Conservation (phyloP, 208 protist species). For the Trypanosoma mega region DNA sequence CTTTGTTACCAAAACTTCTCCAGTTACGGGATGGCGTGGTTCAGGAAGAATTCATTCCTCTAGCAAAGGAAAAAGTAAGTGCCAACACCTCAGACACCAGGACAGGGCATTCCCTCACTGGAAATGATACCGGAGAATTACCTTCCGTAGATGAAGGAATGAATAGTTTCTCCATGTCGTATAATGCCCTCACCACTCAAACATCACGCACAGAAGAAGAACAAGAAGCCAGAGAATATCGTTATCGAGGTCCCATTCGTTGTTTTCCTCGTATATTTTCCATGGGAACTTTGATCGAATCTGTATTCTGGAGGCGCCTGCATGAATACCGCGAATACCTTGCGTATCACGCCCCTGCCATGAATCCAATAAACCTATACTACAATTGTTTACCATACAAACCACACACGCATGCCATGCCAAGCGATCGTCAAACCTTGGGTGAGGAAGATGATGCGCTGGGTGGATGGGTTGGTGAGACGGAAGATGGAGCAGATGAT, state of each 20-base stretch:
- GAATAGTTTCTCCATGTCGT: too few relatives aligned
- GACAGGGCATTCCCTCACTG: too few relatives aligned
- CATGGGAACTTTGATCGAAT: slow-evolving; percentile 53
- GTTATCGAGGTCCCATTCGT: slow-evolving; percentile 67
- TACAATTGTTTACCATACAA: slow-evolving; percentile 73
- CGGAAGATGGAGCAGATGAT: slow-evolving; percentile 42
- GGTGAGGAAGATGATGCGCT: slow-evolving; percentile 20
- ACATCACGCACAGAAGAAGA: not conserved
- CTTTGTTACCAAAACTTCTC: slow-evolving; percentile 44
- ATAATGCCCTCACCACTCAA: not conserved
- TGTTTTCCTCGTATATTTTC: slow-evolving; percentile 76
- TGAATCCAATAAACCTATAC: slow-evolving; percentile 72
- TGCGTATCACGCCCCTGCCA: slow-evolving; percentile 50
- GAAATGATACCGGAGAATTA: too few relatives aligned
- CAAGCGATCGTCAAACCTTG: slow-evolving; percentile 10
- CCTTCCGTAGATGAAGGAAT: too few relatives aligned
- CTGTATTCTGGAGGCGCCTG: slow-evolving; percentile 57
- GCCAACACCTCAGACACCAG: slow-evolving; percentile 6
- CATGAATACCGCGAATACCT: slow-evolving; percentile 62
- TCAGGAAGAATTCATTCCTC: slow-evolving; percentile 76
- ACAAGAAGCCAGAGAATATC: slow-evolving; percentile 34
- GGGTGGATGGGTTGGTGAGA: slow-evolving; percentile 60
- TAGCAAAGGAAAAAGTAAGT: not conserved
- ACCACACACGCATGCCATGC: slow-evolving; percentile 14
- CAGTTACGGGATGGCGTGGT: slow-evolving; percentile 43